Conservation (phyloP, 176 grass and related monocot species). For the Ampelocalamus luodianensis region DNA sequence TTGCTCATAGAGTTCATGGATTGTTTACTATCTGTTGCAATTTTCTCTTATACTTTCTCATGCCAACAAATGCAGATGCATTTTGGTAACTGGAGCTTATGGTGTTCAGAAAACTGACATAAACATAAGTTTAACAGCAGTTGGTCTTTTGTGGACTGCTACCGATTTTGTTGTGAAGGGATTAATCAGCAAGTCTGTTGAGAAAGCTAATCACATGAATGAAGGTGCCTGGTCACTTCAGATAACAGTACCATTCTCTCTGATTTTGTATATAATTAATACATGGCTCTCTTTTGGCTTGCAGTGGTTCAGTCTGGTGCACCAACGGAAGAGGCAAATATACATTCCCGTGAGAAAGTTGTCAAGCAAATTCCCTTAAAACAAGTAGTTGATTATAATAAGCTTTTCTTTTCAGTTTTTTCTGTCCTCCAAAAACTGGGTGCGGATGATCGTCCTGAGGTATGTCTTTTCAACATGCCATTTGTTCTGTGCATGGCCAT, state of each 20-base stretch:
- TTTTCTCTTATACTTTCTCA: slow-evolving; percentile 49
- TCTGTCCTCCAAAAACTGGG: slow-evolving; percentile 83
- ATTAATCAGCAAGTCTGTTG: slow-evolving; percentile 61
- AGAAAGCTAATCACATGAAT: slow-evolving; percentile 53
- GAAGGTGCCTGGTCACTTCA: slow-evolving; percentile 46
- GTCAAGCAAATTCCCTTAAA: slow-evolving; percentile 37
- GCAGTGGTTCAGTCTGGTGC: slow-evolving; percentile 44
- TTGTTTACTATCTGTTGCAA: slow-evolving; percentile 19
- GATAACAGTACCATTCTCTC: slow-evolving; percentile 28
- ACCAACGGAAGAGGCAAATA: slow-evolving; percentile 18
- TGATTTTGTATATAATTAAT: slow-evolving; percentile 41
- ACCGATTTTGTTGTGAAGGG: slow-evolving; percentile 97
- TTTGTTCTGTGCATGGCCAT: slow-evolving; percentile 38
- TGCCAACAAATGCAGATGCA: slow-evolving; percentile 73
- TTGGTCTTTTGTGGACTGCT: slow-evolving; percentile 94
- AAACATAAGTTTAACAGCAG: slow-evolving; percentile 99
- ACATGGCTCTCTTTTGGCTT: slow-evolving; percentile 39
- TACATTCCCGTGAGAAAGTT: slow-evolving; percentile 20
- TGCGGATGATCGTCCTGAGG: slow-evolving; percentile 96
- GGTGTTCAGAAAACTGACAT: slow-evolving; percentile 91
- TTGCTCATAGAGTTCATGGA: not conserved
- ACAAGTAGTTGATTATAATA: slow-evolving; percentile 77
- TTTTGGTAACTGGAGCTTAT: slow-evolving; percentile 90
- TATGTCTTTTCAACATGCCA: slow-evolving; percentile 43
- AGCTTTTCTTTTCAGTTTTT: slow-evolving; percentile 93